A percentile compares a stretch with the other conserved stretches of the same genome.
These are phyloP conservation scores for Gliomastix tumulicola DNA, from an alignment of 2,329 filamentous ascomycete species.

Conservation along the genomic window DNA sequence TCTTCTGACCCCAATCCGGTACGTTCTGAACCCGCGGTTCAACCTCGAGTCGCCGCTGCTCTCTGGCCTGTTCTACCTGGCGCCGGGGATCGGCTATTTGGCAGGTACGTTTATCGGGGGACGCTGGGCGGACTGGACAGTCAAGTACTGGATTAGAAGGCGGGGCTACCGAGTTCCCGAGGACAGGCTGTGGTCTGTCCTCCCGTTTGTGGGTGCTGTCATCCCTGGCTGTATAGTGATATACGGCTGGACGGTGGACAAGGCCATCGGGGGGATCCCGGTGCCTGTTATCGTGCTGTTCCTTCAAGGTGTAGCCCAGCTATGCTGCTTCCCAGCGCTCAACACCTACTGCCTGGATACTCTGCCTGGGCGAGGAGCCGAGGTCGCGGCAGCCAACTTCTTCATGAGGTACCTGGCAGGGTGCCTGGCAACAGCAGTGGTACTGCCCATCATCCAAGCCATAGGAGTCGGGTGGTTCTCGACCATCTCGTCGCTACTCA, in stretches of 20 bases:
- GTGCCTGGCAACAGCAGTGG: conserved; percentile 61
- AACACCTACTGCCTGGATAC: conserved; percentile 82
- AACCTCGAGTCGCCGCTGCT: conserved; percentile 58
- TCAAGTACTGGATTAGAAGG: conserved; percentile 57
- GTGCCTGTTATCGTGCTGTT: conserved; percentile 69
- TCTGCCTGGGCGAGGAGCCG: conserved; percentile 60
- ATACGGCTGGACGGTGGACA: conserved; percentile 47
- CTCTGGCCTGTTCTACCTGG: conserved; percentile 66
- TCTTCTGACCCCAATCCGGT: conserved; percentile 60
- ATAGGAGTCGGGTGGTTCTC: conserved; percentile 80
- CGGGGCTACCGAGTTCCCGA: conserved; percentile 58
- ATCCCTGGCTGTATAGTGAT: conserved; percentile 59
- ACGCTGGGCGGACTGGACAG: conserved; percentile 60
- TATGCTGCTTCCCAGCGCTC: conserved; percentile 68
- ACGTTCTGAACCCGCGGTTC: conserved; percentile 70
- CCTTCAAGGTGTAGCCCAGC: conserved; percentile 64
- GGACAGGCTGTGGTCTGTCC: conserved; percentile 55
- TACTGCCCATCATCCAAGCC: conserved; percentile 64
- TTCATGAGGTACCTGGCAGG: conserved; percentile 71
- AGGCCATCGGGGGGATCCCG: conserved; percentile 41
- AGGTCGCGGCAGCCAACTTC: conserved; percentile 77
- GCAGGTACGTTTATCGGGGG: conserved; percentile 66
- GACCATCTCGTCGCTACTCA: conserved; percentile 46
- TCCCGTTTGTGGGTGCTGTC: conserved; percentile 48
- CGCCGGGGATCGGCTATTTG: conserved; percentile 64